Conservation (phyloP, 2,329 filamentous ascomycete genomes). For the Diaporthe destruens region DNA sequence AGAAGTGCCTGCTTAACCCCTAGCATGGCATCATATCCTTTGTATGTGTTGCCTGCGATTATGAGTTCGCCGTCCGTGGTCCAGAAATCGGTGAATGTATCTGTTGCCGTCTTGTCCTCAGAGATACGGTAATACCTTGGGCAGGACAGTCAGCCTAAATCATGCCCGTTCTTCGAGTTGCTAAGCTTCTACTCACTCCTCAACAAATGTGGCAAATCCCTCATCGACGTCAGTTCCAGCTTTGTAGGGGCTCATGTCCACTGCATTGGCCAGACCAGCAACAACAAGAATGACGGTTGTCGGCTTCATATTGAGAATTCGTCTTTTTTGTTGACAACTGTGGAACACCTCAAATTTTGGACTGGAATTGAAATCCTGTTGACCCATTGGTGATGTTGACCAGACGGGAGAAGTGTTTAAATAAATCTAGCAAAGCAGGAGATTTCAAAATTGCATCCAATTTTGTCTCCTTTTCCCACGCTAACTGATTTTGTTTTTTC, state of each 20-base stretch:
- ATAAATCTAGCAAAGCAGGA: not conserved
- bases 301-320: not conserved
- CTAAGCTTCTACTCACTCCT: conserved; percentile 3
- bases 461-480: not conserved
- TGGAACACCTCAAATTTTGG: not conserved
- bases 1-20: conserved; percentile 39
- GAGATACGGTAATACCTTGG: conserved; percentile 35
- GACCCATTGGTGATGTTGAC: not conserved
- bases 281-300: not conserved
- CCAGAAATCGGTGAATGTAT: conserved; percentile 38
- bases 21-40: conserved; percentile 23
- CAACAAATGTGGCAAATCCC: conserved; percentile 36
- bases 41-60: conserved; percentile 21
- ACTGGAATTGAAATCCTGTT: not conserved
- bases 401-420: not conserved
- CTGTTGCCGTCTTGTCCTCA: conserved; percentile 37
- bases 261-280: conserved; percentile 27
- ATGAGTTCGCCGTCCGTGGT: conserved; percentile 35
- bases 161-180: not conserved
- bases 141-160: not conserved
- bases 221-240: conserved; percentile 32
- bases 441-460: not conserved
- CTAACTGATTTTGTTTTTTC: not conserved
- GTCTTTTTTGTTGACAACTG: not conserved
- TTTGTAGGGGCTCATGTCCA: conserved; percentile 39